Evolutionary conservation across 306 rosid genomes (phyloP), one percentile per base, ranked within the genome.

Genomic region (Glycine soja): DNA sequence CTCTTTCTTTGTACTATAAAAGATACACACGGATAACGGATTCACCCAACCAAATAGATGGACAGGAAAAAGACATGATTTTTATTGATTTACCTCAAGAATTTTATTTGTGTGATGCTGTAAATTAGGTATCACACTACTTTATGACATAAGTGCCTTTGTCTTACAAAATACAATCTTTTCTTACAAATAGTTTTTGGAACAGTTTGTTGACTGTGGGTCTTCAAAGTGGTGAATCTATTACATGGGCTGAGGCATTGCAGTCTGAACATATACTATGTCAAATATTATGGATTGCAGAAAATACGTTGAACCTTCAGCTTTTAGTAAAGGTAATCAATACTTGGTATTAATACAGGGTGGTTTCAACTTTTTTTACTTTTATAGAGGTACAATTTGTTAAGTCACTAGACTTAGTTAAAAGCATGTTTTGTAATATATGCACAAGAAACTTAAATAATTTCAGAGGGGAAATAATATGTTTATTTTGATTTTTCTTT

Each of bases 241-340:
- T 72, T 69, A 47, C 64, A 3, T 95, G 98, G 99, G 91, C 88
- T 5, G 84, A 83, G 82, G 96, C 90, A 51, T 81, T 95, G 89
- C 88, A 85, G 64, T 82, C 91, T 13, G 99, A 95, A 83, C 82
- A 82, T 48, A 47, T 84, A 76, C 86, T 90, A 38, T 48, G 86
- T 80, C 98, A 82, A 51, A 84, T 90, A 77, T 83, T 95, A 70
- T 95, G 99, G 99, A 83, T 95, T 61, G 88, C 86, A 10, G 99
- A 95, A 89, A 93, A 95, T 86, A 91, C 95, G 19, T 80, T 95
- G 74, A 91, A 90, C 80, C 84, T 69, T 74, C 95, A 86, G 79
- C 99, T 95, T 84, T 84, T 91, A 16, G 98, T 93, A 83, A 95
- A 95, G 99, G 99, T 95, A 76, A 13, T 51, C 42, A 48, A 79